Conservation (phyloP, 129 eudicot species). For the Centella asiatica region DNA sequence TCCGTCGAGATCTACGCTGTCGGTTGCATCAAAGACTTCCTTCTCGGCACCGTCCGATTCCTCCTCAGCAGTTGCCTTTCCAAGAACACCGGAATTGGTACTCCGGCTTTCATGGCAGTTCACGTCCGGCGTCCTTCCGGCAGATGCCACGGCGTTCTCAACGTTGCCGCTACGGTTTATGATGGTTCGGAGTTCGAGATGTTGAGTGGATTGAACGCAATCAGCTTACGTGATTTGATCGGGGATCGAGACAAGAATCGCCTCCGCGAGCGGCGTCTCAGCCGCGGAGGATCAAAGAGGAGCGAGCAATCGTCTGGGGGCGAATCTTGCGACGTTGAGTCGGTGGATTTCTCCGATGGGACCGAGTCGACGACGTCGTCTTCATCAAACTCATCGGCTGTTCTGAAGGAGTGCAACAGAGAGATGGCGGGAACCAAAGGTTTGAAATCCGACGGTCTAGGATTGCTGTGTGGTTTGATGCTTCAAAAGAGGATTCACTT, state of each 20-base stretch:
- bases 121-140: constrained; percentile 89
- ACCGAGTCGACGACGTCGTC: constrained; percentile 65
- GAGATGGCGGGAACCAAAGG: constrained; percentile 38
- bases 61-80: constrained; percentile 54
- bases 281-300: constrained; percentile 43
- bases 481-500: constrained; percentile 46
- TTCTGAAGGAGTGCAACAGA: constrained; percentile 52
- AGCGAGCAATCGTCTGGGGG: constrained; percentile 46
- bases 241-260: constrained; percentile 28
- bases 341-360: constrained; percentile 61
- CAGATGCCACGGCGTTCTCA: constrained; percentile 73
- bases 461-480: constrained; percentile 64
- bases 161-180: constrained; percentile 62
- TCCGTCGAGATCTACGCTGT: constrained; percentile 68
- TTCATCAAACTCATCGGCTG: constrained; percentile 45
- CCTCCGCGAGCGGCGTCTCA: constrained; percentile 38
- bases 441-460: constrained; percentile 41
- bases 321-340: constrained; percentile 47
- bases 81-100: constrained; percentile 24
- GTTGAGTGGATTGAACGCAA: constrained; percentile 38
- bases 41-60: constrained; percentile 61
- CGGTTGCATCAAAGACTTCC: constrained; percentile 56
- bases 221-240: constrained; percentile 54
- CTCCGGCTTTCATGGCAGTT: constrained; percentile 66
- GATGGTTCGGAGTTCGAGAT: constrained; percentile 34